A percentile compares a stretch with the other conserved stretches of the same genome.
These are phyloP conservation scores for Neofusicoccum kwambonambiense DNA, from an alignment of 2,329 filamentous ascomycete species.

Conservation along the genomic window DNA sequence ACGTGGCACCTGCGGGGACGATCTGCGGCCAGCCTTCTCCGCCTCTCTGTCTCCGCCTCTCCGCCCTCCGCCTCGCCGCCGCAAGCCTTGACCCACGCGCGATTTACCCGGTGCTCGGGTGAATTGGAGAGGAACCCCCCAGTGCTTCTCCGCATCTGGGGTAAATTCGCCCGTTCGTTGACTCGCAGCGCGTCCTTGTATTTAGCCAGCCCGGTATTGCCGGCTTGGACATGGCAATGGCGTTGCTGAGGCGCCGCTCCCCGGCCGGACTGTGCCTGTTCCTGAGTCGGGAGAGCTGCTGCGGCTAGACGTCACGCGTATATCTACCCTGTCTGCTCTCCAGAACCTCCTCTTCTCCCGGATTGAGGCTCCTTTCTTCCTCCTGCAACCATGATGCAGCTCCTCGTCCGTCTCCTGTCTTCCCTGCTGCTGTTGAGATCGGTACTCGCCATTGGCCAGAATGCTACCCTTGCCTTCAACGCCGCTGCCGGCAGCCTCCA, in stretches of 20 bases:
- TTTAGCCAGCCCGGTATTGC: slow-evolving; percentile 10
- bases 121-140: not conserved
- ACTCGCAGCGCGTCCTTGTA: not conserved
- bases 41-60: not conserved
- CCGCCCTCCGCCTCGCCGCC: not conserved
- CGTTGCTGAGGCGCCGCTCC: not conserved
- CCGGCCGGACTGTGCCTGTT: not conserved
- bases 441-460: slow-evolving; percentile 48
- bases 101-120: slow-evolving; percentile 11
- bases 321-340: not conserved
- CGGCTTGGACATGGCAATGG: not conserved
- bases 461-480: slow-evolving; percentile 49
- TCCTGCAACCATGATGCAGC: not conserved
- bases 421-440: slow-evolving; percentile 1
- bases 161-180: slow-evolving; percentile 1
- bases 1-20: not conserved
- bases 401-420: not conserved
- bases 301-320: slow-evolving; percentile 5
- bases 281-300: not conserved
- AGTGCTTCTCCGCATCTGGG: not conserved
- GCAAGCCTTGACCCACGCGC: not conserved
- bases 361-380: not conserved
- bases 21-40: not conserved
- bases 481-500: slow-evolving; percentile 34
- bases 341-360: not conserved